Conservation (phyloP, 208 protist genomes). For the Acanthamoeba castellanii region DNA sequence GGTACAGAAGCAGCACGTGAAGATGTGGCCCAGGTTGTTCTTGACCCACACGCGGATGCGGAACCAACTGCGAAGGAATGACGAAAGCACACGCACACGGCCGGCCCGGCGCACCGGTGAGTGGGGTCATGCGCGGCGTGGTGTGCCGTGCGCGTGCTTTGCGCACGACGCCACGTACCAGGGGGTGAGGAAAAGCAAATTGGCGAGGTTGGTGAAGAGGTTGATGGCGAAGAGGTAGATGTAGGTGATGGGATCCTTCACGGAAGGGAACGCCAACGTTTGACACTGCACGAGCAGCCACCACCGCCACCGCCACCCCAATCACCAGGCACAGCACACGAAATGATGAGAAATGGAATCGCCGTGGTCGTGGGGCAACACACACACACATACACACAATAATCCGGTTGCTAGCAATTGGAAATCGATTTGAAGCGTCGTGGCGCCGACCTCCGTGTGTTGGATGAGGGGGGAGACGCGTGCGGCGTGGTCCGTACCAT, state of each 20-base stretch:
- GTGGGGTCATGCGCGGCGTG: neutral
- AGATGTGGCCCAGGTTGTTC: constrained; percentile 59
- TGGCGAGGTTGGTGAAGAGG: constrained; percentile 70
- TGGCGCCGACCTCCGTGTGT: too few relatives aligned
- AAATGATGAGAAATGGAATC: neutral
- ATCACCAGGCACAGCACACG: too few relatives aligned
- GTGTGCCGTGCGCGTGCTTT: too few relatives aligned
- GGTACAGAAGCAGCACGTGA: constrained; percentile 61
- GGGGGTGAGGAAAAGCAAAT: constrained; percentile 78
- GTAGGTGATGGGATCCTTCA: constrained; percentile 71
- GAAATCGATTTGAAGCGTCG: too few relatives aligned
- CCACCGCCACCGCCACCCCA: too few relatives aligned
- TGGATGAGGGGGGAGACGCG: too few relatives aligned
- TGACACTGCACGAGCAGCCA: constrained; percentile 65
- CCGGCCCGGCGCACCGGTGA: neutral
- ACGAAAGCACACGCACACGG: neutral
- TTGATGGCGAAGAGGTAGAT: constrained; percentile 61
- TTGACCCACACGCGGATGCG: constrained; percentile 47
- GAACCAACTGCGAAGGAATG: constrained; percentile 14
- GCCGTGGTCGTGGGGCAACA: too few relatives aligned
- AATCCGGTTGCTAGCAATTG: too few relatives aligned
- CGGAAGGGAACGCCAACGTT: constrained; percentile 69
- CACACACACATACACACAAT: too few relatives aligned
- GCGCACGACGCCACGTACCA: too few relatives aligned
- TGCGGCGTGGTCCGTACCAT: constrained; percentile 71